Evolutionary conservation across 176 grass and related monocot genomes (phyloP), one percentile per base, ranked within the genome.

Genomic region (Triticum dicoccoides): DNA sequence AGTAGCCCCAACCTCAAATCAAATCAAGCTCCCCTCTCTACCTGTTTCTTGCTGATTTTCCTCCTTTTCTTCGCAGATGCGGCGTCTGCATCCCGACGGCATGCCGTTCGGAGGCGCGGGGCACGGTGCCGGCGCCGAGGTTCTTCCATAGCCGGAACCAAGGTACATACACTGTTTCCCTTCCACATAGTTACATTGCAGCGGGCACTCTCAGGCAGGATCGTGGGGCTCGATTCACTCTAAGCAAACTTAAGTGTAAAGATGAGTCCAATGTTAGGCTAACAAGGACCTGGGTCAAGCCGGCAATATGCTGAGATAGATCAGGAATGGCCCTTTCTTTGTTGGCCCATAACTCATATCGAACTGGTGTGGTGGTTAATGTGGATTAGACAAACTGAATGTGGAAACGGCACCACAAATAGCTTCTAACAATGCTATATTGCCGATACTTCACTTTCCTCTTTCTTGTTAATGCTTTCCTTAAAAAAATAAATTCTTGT

Each of bases 111-210:
- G 76, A 81, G 27, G 9, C 76, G 11, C 49, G 64, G 49, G 24
- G 14, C 4, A 9, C 33, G 13, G 38, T 63, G 18, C 23, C 37
- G 47, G 7, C 38, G 21, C 15, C 76, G 59, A 67, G 81, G 5
- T 80, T 87, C 20, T 67, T 88, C 38, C 77, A 66, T 11, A 24
- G 8, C 5, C 77, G 77, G 8, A 41, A 17, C 68, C 68, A 65
- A 78, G 89, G 89, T 91, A 84, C 47, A 47, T 4, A 34, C 54
- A 59, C 54, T 8, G 11, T 18, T 32, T 27, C 34, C 17, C 35
- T 25, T 20, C 52, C 62, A 1, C 35, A 18, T 9, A 59, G 7
- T 59, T 29, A 49, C 39, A 20, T 18, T 38, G 59, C 67, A 38
- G 67, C 13, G 18, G 58, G 66, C 65, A 25, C 39, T 38, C 41